phyloP scores from a whole-genome alignment of 73 alveolate genomes.

The Effrenium voratum region DNA sequence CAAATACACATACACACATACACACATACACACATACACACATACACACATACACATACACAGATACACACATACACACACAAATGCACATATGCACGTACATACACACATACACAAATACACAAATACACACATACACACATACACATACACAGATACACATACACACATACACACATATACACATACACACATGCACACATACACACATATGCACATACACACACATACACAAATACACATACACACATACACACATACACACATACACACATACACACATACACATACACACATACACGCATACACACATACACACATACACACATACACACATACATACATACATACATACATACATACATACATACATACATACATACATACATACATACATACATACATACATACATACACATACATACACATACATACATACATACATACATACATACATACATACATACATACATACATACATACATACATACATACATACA shows the following conservation, averaged over 20 bases:
- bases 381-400: neutral
- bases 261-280: neutral
- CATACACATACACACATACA: neutral
- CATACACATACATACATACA: neutral
- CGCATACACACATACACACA: neutral
- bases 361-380: neutral
- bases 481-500: neutral
- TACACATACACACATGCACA: neutral
- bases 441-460: neutral
- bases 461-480: neutral
- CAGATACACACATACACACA: too few relatives aligned
- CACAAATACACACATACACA: neutral
- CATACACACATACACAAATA: too few relatives aligned
- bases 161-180: neutral
- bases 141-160: neutral
- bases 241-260: neutral
- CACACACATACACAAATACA: neutral
- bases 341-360: neutral
- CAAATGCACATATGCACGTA: too few relatives aligned
- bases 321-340: neutral
- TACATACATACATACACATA: neutral
- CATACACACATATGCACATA: neutral
- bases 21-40: too few relatives aligned
- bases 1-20: neutral
- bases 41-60: too few relatives aligned